Evolutionary conservation across 2,329 filamentous ascomycete genomes (phyloP).

Genomic region (Taxawa tesnikishii): DNA sequence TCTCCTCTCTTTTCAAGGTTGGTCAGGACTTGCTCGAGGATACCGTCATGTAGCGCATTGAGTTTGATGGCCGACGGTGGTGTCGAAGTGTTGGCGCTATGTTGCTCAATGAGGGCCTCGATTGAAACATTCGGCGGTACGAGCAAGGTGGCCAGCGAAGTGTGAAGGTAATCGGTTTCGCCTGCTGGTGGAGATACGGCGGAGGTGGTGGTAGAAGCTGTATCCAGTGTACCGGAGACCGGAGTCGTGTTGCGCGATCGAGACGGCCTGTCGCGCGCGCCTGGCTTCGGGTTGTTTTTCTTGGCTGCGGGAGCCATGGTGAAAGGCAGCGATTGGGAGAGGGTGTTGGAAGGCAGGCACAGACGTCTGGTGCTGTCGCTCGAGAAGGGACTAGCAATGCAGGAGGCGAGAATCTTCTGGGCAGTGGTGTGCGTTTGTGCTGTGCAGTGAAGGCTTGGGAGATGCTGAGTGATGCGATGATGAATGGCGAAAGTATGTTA

Average conservation of each 20-base stretch:
- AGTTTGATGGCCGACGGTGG: conserved; percentile 50
- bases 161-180: conserved; percentile 51
- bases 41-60: conserved; percentile 50
- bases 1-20: conserved; percentile 41
- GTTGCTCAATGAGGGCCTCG: conserved; percentile 58
- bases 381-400: too few species aligned
- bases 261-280: conserved; percentile 46
- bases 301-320: conserved; percentile 15
- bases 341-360: too few species aligned
- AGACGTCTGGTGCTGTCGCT: too few species aligned
- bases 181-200: conserved; percentile 51
- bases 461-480: too few species aligned
- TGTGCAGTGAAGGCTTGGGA: too few species aligned
- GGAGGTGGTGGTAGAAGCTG: conserved; percentile 34
- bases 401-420: too few species aligned
- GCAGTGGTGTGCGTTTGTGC: too few species aligned
- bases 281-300: conserved; percentile 14
- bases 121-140: conserved; percentile 47
- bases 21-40: conserved; percentile 42
- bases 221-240: conserved; percentile 32
- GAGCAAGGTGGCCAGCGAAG: conserved; percentile 38
- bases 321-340: too few species aligned
- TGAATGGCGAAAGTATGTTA: too few species aligned
- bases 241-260: conserved; percentile 71
- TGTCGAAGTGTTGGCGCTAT: conserved; percentile 38